Evolutionary conservation across 1,139 yeast genomes (phyloP), one percentile per base, ranked within the genome.

Genomic region (Meyerozyma smithsonii): DNA sequence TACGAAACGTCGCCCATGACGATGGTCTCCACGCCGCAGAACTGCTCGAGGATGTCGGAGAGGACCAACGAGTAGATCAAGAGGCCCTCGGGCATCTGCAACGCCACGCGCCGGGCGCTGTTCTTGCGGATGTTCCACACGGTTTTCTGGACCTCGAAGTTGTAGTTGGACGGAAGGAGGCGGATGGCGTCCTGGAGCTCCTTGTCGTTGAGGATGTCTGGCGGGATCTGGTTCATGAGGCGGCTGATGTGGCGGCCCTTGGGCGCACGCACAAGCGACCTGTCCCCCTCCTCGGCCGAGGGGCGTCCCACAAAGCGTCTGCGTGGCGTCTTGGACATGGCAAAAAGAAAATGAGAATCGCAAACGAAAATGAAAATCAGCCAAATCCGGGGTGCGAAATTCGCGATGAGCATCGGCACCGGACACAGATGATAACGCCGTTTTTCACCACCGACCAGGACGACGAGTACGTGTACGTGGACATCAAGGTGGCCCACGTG

Each of bases 1-100:
- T 92, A 92, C 0, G 97, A 88, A 1, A 92, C 98, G 61, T 92
- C 99, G 2, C 99, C 99, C 98, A 92, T 94, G 4, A 92, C 95
- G 1, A 94, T 72, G 0, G 92, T 86, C 54, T 90, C 96, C 38
- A 84, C 92, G 5, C 68, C 64, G 56, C 97, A 89, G 54, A 92
- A 90, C 60, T 90, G 96, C 56, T 89, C 96, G 30, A 92, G 59
- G 23, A 92, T 92, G 60, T 92, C 99, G 2, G 96, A 74, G 15
- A 92, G 79, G 34, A 92, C 76, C 46, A 95, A 73, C 1, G 97
- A 82, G 58, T 90, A 92, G 3, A 92, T 84, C 40, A 92, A 66
- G 33, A 92, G 63, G 1, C 99, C 99, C 61, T 92, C 99, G 1
- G 99, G 99, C 96, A 92, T 86, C 55, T 92, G 99, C 28, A 92